These are phyloP conservation scores for Penicillium paxilli DNA, from an alignment of 495 filamentous ascomycete species.

Conservation along the genomic window DNA sequence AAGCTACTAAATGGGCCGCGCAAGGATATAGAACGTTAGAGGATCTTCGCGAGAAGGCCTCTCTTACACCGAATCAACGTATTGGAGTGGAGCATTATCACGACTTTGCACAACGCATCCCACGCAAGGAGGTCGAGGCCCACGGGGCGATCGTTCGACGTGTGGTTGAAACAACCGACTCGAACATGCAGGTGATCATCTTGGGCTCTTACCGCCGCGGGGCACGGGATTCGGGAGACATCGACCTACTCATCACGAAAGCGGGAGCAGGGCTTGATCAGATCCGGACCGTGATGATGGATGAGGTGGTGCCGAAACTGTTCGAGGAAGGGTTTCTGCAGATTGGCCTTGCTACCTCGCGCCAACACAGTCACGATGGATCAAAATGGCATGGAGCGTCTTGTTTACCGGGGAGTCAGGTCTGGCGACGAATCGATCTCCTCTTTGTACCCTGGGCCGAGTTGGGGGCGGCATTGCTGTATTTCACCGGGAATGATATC, in stretches of 20 bases:
- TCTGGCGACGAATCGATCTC: slow-evolving; percentile 86
- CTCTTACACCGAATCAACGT: slow-evolving; percentile 71
- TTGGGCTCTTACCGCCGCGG: slow-evolving; percentile 88
- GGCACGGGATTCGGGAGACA: slow-evolving; percentile 69
- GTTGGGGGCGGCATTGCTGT: slow-evolving; percentile 86
- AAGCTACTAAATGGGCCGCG: slow-evolving; percentile 76
- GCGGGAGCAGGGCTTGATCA: slow-evolving; percentile 51
- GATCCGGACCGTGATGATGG: slow-evolving; percentile 65
- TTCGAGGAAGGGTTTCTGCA: slow-evolving; percentile 61
- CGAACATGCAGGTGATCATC: slow-evolving; percentile 65
- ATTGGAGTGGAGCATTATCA: slow-evolving; percentile 80
- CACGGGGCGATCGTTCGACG: slow-evolving; percentile 68
- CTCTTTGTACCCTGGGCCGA: slow-evolving; percentile 80
- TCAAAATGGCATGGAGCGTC: slow-evolving; percentile 93
- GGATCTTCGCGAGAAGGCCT: slow-evolving; percentile 64
- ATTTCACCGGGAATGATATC: slow-evolving; percentile 96
- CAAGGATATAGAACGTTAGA: slow-evolving; percentile 74
- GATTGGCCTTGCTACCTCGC: slow-evolving; percentile 47
- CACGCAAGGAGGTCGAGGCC: slow-evolving; percentile 70
- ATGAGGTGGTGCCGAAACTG: slow-evolving; percentile 63
- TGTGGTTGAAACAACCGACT: slow-evolving; percentile 62
- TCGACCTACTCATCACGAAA: slow-evolving; percentile 86
- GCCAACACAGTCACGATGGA: slow-evolving; percentile 37
- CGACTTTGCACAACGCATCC: slow-evolving; percentile 83
- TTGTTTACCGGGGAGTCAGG: slow-evolving; percentile 50